Base-by-base conservation (phyloP, 352 stramenopile species). In the Globisporangium iwayamae region DNA sequence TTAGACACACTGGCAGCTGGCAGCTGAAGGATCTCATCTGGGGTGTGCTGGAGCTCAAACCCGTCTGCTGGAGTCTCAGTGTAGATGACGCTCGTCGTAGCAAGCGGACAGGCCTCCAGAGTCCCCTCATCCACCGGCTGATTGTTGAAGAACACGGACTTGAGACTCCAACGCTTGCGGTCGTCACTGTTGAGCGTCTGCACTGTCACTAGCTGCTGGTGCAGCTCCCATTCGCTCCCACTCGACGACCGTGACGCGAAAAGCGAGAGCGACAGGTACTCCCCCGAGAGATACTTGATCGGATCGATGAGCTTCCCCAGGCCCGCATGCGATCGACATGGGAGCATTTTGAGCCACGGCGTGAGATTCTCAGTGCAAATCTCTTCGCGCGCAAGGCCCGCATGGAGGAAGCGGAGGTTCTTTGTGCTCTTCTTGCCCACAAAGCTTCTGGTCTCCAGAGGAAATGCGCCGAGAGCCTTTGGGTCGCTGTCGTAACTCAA, bases 361-460 rank as follows among this genome's bases (percentile, higher is more conserved):
- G 85, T 91, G 39, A 96, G 74, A 62, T 96, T 96, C 67, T 96
- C 89, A 1, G 89, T 95, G 60, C 89, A 96, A 20, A 94, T 73
- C 69, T 94, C 85, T 64, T 96, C 89, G 6, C 86, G 78, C 6
- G 85, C 72, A 20, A 96, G 71, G 51, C 76, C 74, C n/a, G 77
- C 87, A 59, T 94, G 77, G 18, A 89, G 58, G 30, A 89, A 85
- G 9, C 20, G 62, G 16, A 10, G 18, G 11, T 16, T 30, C 20
- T 34, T 45, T 30, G 20, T 4, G 7, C 32, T 45, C 18, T 66
- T 30, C 9, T 52, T 55, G 11, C 25, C 1, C 25, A 28, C 25
- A 28, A 28, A 28, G 50, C 63, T 20, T 30, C 9, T 38, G 7
- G 4, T 48, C 7, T 55, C 20, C 2, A 55, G 20, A 3, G 63